A percentile compares a stretch with the other conserved stretches of the same genome.
Conservation (phyloP, 2,329 filamentous ascomycete species). For the Curvularia lunata region DNA sequence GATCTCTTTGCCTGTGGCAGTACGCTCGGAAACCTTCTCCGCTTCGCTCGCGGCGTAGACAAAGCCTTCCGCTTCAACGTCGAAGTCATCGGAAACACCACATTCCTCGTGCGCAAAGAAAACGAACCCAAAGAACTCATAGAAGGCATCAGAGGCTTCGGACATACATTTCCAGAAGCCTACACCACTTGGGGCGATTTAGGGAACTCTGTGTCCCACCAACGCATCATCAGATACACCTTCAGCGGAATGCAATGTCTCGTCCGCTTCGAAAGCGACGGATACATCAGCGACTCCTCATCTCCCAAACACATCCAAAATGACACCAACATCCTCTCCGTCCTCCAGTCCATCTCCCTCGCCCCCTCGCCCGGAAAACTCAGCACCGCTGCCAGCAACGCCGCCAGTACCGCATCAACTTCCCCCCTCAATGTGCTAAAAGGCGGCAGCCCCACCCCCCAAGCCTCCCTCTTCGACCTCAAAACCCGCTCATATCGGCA, state of each 20-base stretch:
- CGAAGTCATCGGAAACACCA: constrained; percentile 61
- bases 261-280: constrained; percentile 66
- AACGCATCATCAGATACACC: constrained; percentile 65
- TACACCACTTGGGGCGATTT: constrained; percentile 70
- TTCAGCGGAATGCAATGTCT: constrained; percentile 62
- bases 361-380: neutral
- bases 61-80: constrained; percentile 65
- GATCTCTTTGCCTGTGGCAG: constrained; percentile 67
- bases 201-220: constrained; percentile 64
- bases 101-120: constrained; percentile 69
- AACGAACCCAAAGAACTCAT: constrained; percentile 65
- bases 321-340: constrained; percentile 19
- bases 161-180: constrained; percentile 69
- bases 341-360: constrained; percentile 20
- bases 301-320: neutral
- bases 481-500: constrained; percentile 56
- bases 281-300: constrained; percentile 52
- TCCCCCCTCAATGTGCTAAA: constrained; percentile 25
- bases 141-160: constrained; percentile 63
- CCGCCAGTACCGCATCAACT: neutral
- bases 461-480: constrained; percentile 58
- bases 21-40: constrained; percentile 66
- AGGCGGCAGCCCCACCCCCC: constrained; percentile 44
- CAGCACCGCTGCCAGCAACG: neutral
- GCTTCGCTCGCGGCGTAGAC: constrained; percentile 58